phyloP scores from a whole-genome alignment of 257 asterid genomes.

The Voacanga thouarsii region DNA sequence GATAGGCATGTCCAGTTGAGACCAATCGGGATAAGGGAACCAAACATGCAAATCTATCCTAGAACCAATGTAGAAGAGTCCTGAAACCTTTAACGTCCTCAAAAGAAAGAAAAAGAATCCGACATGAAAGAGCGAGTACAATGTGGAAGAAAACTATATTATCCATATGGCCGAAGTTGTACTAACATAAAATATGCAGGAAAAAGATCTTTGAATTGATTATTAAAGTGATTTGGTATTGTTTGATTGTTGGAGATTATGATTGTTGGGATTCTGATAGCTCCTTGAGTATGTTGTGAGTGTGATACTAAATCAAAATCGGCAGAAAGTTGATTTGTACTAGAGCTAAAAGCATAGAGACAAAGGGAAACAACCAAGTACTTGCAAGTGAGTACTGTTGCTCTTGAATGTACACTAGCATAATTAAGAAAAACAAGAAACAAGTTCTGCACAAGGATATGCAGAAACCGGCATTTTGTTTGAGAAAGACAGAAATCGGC shows the following conservation, averaged over 20 bases:
- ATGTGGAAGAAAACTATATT: not conserved
- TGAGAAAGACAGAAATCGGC: not conserved
- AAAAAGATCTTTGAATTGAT: not conserved
- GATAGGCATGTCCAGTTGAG: not conserved
- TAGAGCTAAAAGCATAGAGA: not conserved
- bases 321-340: conserved; percentile 8
- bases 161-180: not conserved
- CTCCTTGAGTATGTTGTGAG: not conserved
- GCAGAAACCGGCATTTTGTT: not conserved
- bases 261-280: conserved; percentile 23
- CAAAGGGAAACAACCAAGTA: not conserved
- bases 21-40: not conserved
- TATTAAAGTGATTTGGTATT: conserved; percentile 5
- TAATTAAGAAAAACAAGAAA: not conserved
- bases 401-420: not conserved
- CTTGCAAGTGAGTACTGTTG: not conserved
- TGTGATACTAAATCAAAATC: conserved; percentile 6
- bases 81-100: not conserved
- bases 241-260: conserved; percentile 10
- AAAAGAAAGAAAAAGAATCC: not conserved
- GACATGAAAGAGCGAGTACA: not conserved
- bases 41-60: too few species aligned
- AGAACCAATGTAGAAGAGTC: too few species aligned
- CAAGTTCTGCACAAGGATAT: not conserved
- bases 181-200: not conserved